Base-by-base conservation (phyloP, 306 rosid genomes). In the Cicer judaicum region DNA sequence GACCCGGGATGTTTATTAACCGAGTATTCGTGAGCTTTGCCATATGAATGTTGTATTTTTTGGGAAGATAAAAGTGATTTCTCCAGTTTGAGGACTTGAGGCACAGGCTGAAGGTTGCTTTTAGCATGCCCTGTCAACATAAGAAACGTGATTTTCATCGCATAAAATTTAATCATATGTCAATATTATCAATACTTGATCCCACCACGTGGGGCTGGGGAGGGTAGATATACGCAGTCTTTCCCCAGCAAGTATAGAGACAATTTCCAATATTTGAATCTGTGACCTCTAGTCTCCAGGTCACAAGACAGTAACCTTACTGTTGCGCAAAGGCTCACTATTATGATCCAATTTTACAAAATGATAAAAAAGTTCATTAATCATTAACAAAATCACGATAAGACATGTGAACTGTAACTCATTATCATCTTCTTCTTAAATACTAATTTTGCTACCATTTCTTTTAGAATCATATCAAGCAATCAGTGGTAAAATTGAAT, bases 91-190 rank as follows among this genome's bases (percentile, higher is more conserved):
- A 78, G 76, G 84, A 79, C 82, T 18, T 86, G 87, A 53, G 88
- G 64, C 78, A 68, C 40, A 57, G 83, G n/a, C 71, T 82, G 88
- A 64, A 74, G 41, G 75, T 52, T 82, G 83, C 82, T 79, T 80
- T 85, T 92, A 39, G 70, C 65, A 80, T 81, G 81, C 82, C 89
- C 97, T 92, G 90, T 70, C 79, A 79, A 82, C 54, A 65, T 81
- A 1, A 73, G 56, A 63, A 55, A 52, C 21, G 7, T 8, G 71
- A 68, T 44, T 24, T 21, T 55, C 44, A 40, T 8, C 65, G 46
- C 38, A 73, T 41, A 64, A 24, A 16, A 71, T 54, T 21, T n/a
- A 59, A 43, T 34, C 48, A 69, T 21, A 72, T 29, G 64, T 41
- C 44, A 46, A 65, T 1, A 8, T 50, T 6, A 61, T 16, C 59